These are phyloP conservation scores for Glycine latifolia DNA, from an alignment of 306 rosid genomes.

Conservation along the genomic window DNA sequence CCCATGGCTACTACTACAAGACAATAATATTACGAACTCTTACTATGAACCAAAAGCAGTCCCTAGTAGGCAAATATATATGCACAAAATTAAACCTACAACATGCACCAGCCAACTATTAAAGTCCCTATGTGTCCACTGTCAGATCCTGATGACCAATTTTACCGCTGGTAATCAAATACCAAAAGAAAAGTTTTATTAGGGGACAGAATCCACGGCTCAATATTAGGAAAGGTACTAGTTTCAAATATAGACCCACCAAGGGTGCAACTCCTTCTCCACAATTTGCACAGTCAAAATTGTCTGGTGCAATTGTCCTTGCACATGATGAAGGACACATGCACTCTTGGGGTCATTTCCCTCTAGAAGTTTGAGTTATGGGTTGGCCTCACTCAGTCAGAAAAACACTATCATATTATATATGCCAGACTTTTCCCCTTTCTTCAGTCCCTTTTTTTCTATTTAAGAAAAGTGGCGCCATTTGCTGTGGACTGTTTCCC, in stretches of 20 bases:
- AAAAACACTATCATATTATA: constrained; percentile 37
- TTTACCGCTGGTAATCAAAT: constrained; percentile 52
- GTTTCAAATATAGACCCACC: constrained; percentile 56
- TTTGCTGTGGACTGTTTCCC: constrained; percentile 35
- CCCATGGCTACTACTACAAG: constrained; percentile 57
- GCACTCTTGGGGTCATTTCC: constrained; percentile 41
- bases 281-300: constrained; percentile 40
- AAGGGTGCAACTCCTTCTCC: constrained; percentile 46
- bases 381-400: constrained; percentile 41
- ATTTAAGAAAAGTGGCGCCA: constrained; percentile 36
- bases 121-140: constrained; percentile 51
- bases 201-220: constrained; percentile 51
- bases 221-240: constrained; percentile 52
- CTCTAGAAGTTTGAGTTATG: constrained; percentile 42
- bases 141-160: constrained; percentile 54
- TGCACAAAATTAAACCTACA: background rate
- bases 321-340: constrained; percentile 51
- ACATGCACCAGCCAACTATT: constrained; percentile 44
- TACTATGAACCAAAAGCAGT: constrained; percentile 39
- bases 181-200: constrained; percentile 6
- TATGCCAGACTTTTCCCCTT: background rate
- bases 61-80: constrained; percentile 51
- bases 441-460: constrained; percentile 23
- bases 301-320: constrained; percentile 55
- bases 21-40: background rate